Conservation (phyloP, 768 basidiomycete species). For the Podaxis mareebaensis region DNA sequence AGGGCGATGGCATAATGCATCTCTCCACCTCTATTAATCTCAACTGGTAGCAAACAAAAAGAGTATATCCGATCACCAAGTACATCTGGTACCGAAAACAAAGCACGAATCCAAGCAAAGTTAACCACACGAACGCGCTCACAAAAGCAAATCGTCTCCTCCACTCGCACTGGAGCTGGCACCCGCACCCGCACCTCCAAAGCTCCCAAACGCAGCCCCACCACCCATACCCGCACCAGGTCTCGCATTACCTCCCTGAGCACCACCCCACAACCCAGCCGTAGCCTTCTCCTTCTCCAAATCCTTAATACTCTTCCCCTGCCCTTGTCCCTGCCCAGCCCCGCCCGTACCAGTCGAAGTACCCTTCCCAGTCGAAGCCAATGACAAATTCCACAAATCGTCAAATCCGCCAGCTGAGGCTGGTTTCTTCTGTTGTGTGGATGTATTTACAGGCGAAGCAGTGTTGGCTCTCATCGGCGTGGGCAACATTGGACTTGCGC, state of each 20-base stretch:
- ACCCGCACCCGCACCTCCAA: slow-evolving; percentile 26
- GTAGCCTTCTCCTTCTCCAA: slow-evolving; percentile 85
- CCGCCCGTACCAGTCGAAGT: slow-evolving; percentile 29
- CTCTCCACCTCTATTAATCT: no score
- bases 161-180: slow-evolving; percentile 20
- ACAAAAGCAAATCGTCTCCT: slow-evolving; percentile 29
- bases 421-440: slow-evolving; percentile 30
- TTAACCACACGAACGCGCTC: not conserved
- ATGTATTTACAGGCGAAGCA: slow-evolving; percentile 37
- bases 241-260: slow-evolving; percentile 9
- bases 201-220: slow-evolving; percentile 27
- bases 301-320: slow-evolving; percentile 80
- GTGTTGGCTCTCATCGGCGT: slow-evolving; percentile 25
- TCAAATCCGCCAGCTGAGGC: slow-evolving; percentile 59
- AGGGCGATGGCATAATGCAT: no score
- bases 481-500: not conserved
- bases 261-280: slow-evolving; percentile 75
- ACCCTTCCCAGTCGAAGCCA: slow-evolving; percentile 52
- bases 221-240: slow-evolving; percentile 19
- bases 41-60: no score
- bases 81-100: no score
- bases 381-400: slow-evolving; percentile 84
- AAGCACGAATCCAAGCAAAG: no score
- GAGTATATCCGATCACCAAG: no score
- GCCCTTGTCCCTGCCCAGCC: no score